Conservation (phyloP, 108 stramenopile genomes). For the Cyclotella distinguenda region DNA sequence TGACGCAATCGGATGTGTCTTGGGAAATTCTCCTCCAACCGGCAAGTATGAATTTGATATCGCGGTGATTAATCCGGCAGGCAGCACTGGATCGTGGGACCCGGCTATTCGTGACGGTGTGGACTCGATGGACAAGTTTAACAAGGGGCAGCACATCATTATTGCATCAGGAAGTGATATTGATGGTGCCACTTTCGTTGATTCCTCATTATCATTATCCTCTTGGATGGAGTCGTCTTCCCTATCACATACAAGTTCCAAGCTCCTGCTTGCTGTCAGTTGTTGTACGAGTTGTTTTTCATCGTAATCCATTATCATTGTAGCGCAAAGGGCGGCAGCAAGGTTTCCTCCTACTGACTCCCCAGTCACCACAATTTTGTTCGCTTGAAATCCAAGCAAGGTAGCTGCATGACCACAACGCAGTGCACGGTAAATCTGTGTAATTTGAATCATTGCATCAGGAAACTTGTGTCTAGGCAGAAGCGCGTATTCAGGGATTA, state of each 20-base stretch:
- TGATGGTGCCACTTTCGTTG: neutral
- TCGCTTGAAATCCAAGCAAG: conserved; percentile 67
- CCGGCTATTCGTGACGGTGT: conserved; percentile 70
- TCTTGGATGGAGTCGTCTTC: conserved; percentile 22
- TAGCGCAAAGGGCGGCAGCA: conserved; percentile 71
- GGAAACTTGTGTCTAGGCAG: conserved; percentile 78
- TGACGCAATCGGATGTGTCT: conserved; percentile 68
- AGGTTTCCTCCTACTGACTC: conserved; percentile 83
- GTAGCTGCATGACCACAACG: conserved; percentile 53
- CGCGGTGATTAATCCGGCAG: conserved; percentile 65
- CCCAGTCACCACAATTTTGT: conserved; percentile 76
- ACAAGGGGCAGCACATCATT: conserved; percentile 75
- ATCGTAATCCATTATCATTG: conserved; percentile 48
- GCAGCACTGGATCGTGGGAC: conserved; percentile 76
- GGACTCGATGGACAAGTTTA: conserved; percentile 67
- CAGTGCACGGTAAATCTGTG: conserved; percentile 55
- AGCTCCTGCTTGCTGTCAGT: conserved; percentile 12
- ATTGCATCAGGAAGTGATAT: conserved; percentile 73
- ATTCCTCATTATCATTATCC: conserved; percentile 2
- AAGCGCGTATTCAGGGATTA: conserved; percentile 79
- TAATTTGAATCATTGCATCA: conserved; percentile 59
- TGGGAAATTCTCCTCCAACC: conserved; percentile 28
- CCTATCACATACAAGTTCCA: conserved; percentile 22
- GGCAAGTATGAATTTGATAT: conserved; percentile 76
- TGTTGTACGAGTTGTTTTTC: conserved; percentile 22